Evolutionary conservation across 306 rosid genomes (phyloP).

Genomic region (Begonia loranthoides): DNA sequence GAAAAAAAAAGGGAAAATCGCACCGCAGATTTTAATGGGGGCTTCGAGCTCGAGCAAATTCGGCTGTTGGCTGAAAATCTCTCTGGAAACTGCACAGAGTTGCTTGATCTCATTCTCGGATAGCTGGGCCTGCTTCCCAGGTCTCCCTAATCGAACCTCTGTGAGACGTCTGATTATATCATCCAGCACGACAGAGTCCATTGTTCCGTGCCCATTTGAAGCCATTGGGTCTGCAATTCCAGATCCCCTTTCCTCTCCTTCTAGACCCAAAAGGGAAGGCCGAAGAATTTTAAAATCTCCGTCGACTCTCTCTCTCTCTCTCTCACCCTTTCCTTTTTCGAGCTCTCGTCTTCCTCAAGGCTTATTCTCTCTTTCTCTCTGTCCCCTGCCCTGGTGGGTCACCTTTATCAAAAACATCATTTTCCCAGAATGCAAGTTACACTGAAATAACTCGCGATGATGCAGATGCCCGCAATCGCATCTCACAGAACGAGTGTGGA

Average conservation of each 20-base stretch:
- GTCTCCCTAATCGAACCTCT: constrained; percentile 60
- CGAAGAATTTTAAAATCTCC: background rate
- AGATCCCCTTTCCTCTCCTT: constrained; percentile 4
- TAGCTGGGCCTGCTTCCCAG: constrained; percentile 72
- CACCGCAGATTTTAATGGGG: constrained; percentile 86
- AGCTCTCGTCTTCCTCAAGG: too few species aligned
- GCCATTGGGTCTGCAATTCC: constrained; percentile 18
- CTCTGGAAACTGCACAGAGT: constrained; percentile 56
- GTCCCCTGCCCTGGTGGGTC: too few species aligned
- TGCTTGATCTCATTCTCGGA: constrained; percentile 81
- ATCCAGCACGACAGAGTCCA: constrained; percentile 56
- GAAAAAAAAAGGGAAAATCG: background rate
- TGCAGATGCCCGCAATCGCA: too few species aligned
- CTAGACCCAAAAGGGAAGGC: background rate
- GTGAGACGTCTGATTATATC: constrained; percentile 74
- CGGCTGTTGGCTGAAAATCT: constrained; percentile 59
- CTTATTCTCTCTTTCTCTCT: too few species aligned
- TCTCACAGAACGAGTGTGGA: too few species aligned
- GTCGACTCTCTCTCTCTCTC: background rate
- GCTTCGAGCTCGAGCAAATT: constrained; percentile 86
- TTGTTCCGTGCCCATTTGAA: constrained; percentile 35
- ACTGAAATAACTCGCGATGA: too few species aligned
- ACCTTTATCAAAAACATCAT: too few species aligned
- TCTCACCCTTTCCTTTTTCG: constrained; percentile 5
- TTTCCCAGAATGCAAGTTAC: too few species aligned